Evolutionary conservation across 768 basidiomycete species (phyloP).

Genomic region (Pseudohyphozyma bogoriensis): DNA sequence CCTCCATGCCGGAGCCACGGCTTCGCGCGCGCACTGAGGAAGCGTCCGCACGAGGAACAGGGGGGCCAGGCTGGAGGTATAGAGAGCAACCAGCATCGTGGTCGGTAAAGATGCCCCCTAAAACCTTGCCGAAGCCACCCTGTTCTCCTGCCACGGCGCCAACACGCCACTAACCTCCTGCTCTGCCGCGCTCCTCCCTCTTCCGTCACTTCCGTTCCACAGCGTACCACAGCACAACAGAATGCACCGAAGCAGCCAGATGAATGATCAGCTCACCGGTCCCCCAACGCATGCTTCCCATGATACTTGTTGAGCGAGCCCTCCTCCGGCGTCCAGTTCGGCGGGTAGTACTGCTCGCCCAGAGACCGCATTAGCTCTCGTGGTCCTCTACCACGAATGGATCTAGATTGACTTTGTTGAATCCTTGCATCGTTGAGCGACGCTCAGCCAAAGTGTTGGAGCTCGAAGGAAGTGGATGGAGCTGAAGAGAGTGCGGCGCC

Average conservation of each 20-base stretch:
- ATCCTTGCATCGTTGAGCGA: constrained; percentile 45
- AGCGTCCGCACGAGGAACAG: no score
- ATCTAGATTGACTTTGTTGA: constrained; percentile 47
- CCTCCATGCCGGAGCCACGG: no score
- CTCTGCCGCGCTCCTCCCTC: neutral
- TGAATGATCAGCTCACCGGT: no score
- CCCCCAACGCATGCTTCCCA: constrained; percentile 71
- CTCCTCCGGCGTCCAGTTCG: constrained; percentile 61
- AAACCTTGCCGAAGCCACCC: neutral
- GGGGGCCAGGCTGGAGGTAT: no score
- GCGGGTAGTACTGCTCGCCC: constrained; percentile 51
- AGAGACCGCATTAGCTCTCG: neutral
- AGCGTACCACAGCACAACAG: neutral
- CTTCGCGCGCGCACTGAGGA: no score
- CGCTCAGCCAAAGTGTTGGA: neutral
- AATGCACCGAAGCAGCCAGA: neutral
- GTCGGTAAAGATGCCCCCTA: no score
- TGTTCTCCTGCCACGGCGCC: neutral
- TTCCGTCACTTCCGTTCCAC: neutral
- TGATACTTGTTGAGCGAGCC: constrained; percentile 46
- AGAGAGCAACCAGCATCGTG: no score
- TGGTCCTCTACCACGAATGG: neutral
- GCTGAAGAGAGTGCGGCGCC: no score
- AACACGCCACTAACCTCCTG: neutral
- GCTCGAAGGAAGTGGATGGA: no score